Conservation (phyloP, 495 filamentous ascomycete genomes). For the Lasiosphaeris hirsuta region DNA sequence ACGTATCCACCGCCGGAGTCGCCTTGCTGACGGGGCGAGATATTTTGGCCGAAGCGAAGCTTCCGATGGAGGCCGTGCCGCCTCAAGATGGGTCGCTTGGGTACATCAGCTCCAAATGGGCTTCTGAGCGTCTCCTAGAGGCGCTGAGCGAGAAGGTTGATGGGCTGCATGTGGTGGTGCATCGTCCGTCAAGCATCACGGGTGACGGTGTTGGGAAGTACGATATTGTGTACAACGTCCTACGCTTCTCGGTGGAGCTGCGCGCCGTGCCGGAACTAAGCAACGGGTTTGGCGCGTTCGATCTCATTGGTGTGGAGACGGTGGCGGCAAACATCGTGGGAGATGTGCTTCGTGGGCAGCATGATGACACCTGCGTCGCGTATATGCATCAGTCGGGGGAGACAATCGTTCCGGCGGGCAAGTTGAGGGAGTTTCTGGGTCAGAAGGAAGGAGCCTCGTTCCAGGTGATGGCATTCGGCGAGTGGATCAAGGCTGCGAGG, state of each 20-base stretch:
- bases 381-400: not conserved
- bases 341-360: not conserved
- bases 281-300: constrained; percentile 1
- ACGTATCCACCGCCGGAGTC: constrained; percentile 44
- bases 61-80: not conserved
- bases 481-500: constrained; percentile 6
- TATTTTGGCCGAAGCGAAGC: constrained; percentile 15
- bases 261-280: constrained; percentile 6
- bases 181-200: constrained; percentile 36
- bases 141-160: constrained; percentile 16
- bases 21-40: constrained; percentile 21
- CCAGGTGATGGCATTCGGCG: not conserved
- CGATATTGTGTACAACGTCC: constrained; percentile 3
- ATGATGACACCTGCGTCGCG: not conserved
- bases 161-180: constrained; percentile 38
- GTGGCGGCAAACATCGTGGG: not conserved
- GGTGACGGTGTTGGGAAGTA: constrained; percentile 2
- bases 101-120: constrained; percentile 54
- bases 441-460: not conserved
- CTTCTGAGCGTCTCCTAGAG: constrained; percentile 49
- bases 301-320: constrained; percentile 4
- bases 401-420: not conserved
- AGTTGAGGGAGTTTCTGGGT: not conserved
- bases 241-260: not conserved
- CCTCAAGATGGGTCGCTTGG: constrained; percentile 31